Evolutionary conservation across 169 alveolate genomes (phyloP), one percentile per base, ranked within the genome.

Genomic region (Prorocentrum cordatum): DNA sequence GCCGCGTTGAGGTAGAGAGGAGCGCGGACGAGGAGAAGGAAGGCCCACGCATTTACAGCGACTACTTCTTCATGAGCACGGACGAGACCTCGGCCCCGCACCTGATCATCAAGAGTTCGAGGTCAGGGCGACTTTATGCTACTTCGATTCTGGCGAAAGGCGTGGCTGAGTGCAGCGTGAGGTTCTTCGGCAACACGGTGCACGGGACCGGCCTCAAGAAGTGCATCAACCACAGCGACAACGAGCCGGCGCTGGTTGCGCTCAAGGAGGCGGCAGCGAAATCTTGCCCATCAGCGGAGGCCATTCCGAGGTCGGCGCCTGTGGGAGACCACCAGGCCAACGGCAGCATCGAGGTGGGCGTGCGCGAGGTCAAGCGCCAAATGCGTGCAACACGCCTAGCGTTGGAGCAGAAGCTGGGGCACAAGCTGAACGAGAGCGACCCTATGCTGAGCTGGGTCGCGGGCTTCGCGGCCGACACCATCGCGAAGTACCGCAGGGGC

Each of bases 21-120:
- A n/a, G n/a, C n/a, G 27, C 62, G 35, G 54, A 68, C 22, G 39
- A 22, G 32, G 12, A 22, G n/a, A 33, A 9, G 38, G 82, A 68
- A 4, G 85, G 85, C 1, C 85, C 85, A 2, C 59, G 59, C 64
- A 58, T 75, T 39, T 75, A 33, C 18, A 9, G 31, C 9, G 87
- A 75, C 72, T 75, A 22, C 61, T 75, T 54, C 72, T 75, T 24
- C 87, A 75, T 75, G 87, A 9, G 31, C 38, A 36, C 61, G 1
- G 73, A 75, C 3, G 87, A 12, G 32, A 72, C 33, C 26, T 12
- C 47, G 3, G 73, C 24, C 1, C 87, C 87, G 16, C n/a, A 54
- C 47, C 59, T 75, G 71, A 72, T 72, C 3, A 16, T 75, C 62
- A 75, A 75, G 72, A 24, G 26, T 31, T 26, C 50, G 22, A 27